Evolutionary conservation across 768 basidiomycete species (phyloP), one percentile per base, ranked within the genome.

Genomic region (Xerocomus potaroensis): DNA sequence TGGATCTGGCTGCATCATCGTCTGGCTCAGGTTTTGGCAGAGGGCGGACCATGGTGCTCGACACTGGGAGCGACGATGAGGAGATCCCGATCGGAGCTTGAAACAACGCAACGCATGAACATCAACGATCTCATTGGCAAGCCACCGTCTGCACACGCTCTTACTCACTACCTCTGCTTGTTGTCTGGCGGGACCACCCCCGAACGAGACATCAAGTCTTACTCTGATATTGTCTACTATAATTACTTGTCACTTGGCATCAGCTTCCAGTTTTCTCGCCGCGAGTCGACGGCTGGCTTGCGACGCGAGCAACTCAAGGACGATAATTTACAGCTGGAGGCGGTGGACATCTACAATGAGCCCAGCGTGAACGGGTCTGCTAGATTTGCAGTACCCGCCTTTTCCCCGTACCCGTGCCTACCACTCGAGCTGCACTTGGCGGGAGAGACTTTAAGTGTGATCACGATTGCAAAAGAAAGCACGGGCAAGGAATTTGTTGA

Each of bases 141-240:
- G 12, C 56, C 69, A 19, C 83, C 81, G 7, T 71, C 70, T 24
- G 78, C 82, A 9, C 57, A 67, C 14, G 52, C 56, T 10, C 57
- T 87, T 18, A 32, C 64, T 6, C 59, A 64, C 9, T 79, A 75
- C 50, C 67, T 87, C 46, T 30, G 60, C 9, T 59, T 58, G 8
- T 57, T 81, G 12, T 56, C 66, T 10, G 34, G 65, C 10, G 51
- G 50, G 16, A 38, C 49, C 14, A 43, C 51, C 16, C 53, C 59
- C 40, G 36, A 38, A 11, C 83, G 88, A 26, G 78, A 88, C 55
- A 69, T 91, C 65, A 91, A 89, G 62, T 72, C 81, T 0, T 93
- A 90, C 63, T 62, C 88, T 23, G 91, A 96, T 63, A 77, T 78
- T 8, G 81, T 91, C 53, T 98, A 93, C 72, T 78, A 89, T 71